Percentiles rank a stretch among this genome's conserved stretches.
phyloP scores from a whole-genome alignment of 495 filamentous ascomycete species.

The Penicillium pulvis region DNA sequence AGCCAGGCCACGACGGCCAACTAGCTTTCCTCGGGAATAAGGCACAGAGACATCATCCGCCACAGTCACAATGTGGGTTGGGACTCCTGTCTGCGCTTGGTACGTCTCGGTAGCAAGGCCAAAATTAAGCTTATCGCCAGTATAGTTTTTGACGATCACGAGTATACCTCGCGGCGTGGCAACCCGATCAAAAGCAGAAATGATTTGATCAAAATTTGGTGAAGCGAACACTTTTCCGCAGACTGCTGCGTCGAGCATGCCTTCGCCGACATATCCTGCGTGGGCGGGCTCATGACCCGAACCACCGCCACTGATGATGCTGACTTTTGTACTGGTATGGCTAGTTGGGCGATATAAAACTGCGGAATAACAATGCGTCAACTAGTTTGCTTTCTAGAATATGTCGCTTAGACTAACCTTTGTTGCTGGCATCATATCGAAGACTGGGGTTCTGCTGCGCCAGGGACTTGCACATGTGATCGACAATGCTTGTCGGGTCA shows the following conservation, averaged over 20 bases:
- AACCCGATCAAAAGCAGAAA: constrained; percentile 11
- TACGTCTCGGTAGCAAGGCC: constrained; percentile 18
- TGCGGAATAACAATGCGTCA: background rate
- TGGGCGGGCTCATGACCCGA: constrained; percentile 20
- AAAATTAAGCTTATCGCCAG: constrained; percentile 20
- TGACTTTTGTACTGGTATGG: constrained; percentile 11
- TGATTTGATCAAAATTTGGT: constrained; percentile 17
- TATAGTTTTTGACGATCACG: constrained; percentile 20
- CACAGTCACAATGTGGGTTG: constrained; percentile 9
- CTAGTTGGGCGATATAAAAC: constrained; percentile 9
- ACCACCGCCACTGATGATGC: constrained; percentile 21
- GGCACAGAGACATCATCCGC: constrained; percentile 19
- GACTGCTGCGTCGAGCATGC: constrained; percentile 18
- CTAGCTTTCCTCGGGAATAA: constrained; percentile 11
- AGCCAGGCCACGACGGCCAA: constrained; percentile 12
- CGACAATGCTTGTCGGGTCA: constrained; percentile 12
- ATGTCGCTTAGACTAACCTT: constrained; percentile 1
- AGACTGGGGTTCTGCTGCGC: constrained; percentile 10
- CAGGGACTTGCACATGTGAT: constrained; percentile 13
- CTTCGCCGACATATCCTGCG: constrained; percentile 19
- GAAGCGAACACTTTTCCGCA: constrained; percentile 20
- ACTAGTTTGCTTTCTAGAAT: background rate
- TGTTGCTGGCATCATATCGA: constrained; percentile 9
- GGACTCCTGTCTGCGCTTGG: constrained; percentile 9
- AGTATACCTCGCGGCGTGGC: constrained; percentile 13